Evolutionary conservation across 805 yeast genomes (phyloP).

Genomic region (Saccharomycopsis guyanensis): DNA sequence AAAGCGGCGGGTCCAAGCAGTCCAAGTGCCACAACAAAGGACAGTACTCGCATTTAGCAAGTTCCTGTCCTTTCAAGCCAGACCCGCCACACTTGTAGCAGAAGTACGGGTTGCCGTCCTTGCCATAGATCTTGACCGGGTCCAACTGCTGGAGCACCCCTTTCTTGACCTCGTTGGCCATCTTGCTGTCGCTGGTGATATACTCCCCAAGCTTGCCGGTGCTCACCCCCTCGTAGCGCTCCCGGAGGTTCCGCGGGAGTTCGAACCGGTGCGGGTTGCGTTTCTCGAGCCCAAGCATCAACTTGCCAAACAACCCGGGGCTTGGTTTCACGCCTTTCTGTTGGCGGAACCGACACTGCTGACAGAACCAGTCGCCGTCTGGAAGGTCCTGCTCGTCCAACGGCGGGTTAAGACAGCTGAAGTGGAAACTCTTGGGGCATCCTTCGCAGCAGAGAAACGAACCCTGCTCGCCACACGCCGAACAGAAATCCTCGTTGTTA

Average conservation of each 20-base stretch:
- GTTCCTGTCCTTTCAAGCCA: slow-evolving; percentile 42
- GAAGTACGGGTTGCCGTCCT: slow-evolving; percentile 56
- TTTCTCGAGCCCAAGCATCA: slow-evolving; percentile 50
- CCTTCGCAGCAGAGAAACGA: slow-evolving; percentile 87
- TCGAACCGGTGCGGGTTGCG: slow-evolving; percentile 60
- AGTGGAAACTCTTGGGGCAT: slow-evolving; percentile 89
- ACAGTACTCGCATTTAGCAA: slow-evolving; percentile 80
- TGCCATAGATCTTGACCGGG: slow-evolving; percentile 58
- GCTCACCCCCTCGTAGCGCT: slow-evolving; percentile 62
- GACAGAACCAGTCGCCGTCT: slow-evolving; percentile 86
- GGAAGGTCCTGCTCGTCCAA: slow-evolving; percentile 66
- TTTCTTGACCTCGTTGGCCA: slow-evolving; percentile 35
- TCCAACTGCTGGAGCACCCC: slow-evolving; percentile 46
- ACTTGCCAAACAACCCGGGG: slow-evolving; percentile 41
- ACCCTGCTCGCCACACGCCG: slow-evolving; percentile 87
- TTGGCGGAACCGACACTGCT: slow-evolving; percentile 53
- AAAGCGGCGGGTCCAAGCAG: slow-evolving; percentile 70
- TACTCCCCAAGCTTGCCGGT: slow-evolving; percentile 68
- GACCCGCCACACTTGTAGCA: slow-evolving; percentile 75
- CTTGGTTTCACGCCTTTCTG: slow-evolving; percentile 24
- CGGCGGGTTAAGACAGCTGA: slow-evolving; percentile 88
- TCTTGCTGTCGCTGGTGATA: slow-evolving; percentile 51
- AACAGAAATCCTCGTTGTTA: slow-evolving; percentile 79
- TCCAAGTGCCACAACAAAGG: slow-evolving; percentile 81
- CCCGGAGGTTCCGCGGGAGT: slow-evolving; percentile 63